Base-by-base conservation (phyloP, 768 basidiomycete species). In the Boletus rubescentipes region DNA sequence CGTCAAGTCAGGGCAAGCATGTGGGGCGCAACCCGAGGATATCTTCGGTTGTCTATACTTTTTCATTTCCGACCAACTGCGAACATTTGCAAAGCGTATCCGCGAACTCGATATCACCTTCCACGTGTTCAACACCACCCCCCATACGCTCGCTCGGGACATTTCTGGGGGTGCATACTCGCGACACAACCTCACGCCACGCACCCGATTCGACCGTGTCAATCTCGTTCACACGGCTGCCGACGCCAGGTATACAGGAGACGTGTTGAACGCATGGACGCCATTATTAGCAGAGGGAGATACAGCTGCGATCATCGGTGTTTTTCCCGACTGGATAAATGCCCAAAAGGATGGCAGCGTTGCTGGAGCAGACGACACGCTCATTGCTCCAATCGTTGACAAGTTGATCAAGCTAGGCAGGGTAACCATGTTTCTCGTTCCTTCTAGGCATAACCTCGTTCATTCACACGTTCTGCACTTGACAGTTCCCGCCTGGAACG, bases 41-140 rank as follows among this genome's bases (percentile, higher is more conserved):
- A 64, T 78, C 38, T 77, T 68, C 43, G 80, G 80, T 5, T 80
- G 78, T 47, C 72, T 80, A 14, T 79, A 77, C 61, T 79, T 80
- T 50, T 73, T 68, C 58, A 59, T 80, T 26, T 66, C 71, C 1
- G 66, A 73, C 5, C 69, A 79, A 51, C 69, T 81, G 11, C 62
- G 61, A 30, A 61, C 47, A 3, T 78, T 81, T 57, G 63, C 70
- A 0, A 44, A 54, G n/a, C 75, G 76, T 9, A 60, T 79, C 37
- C 64, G 68, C n/a, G 66, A 61, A 14, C 67, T 78, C 45, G 55
- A 66, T 0, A 62, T 78, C 21, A 63, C 66, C 0, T 71, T 81
- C 47, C 56, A 57, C 18, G 44, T 78, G 3, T 66, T 63, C 32
- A 54, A 59, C 51, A 71, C 71, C 42, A 70, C 78, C 49, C 64